Percentiles rank a stretch among this genome's conserved stretches.
Evolutionary conservation across 345 rosid genomes (phyloP).

Genomic region (Salix udensis): DNA sequence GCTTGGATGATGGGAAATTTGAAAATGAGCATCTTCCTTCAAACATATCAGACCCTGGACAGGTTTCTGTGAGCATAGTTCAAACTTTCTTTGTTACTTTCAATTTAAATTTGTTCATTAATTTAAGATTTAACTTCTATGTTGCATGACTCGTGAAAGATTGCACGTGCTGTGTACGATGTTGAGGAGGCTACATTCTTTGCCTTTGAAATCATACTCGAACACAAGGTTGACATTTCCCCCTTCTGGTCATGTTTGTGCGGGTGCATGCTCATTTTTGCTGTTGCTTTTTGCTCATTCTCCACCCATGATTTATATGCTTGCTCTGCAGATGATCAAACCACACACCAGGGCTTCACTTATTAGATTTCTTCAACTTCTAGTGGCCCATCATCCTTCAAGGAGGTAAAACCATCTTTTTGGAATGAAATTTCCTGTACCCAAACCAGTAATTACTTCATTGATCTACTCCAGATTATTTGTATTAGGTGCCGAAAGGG

Average conservation of each 20-base stretch:
- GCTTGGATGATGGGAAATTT: slow-evolving; percentile 73
- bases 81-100: slow-evolving; percentile 9
- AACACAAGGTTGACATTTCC: slow-evolving; percentile 55
- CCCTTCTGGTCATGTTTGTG: not conserved
- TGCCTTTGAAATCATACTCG: slow-evolving; percentile 72
- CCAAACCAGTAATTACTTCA: slow-evolving; percentile 25
- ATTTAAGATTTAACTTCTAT: slow-evolving; percentile 18
- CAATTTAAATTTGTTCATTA: not conserved
- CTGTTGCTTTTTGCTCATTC: not conserved
- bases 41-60: slow-evolving; percentile 67
- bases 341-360: slow-evolving; percentile 69
- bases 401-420: slow-evolving; percentile 45
- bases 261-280: not conserved
- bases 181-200: slow-evolving; percentile 85
- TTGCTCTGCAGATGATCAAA: slow-evolving; percentile 66
- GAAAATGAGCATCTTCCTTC: slow-evolving; percentile 65
- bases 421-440: slow-evolving; percentile 3
- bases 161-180: slow-evolving; percentile 78
- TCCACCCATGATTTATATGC: not conserved
- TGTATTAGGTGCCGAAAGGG: slow-evolving; percentile 88
- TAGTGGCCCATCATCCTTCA: slow-evolving; percentile 95
- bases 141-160: slow-evolving; percentile 40
- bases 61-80: slow-evolving; percentile 47
- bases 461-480: slow-evolving; percentile 28
- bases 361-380: slow-evolving; percentile 75